Evolutionary conservation across 2,329 filamentous ascomycete species (phyloP).

Genomic region (Fusarium graminum): DNA sequence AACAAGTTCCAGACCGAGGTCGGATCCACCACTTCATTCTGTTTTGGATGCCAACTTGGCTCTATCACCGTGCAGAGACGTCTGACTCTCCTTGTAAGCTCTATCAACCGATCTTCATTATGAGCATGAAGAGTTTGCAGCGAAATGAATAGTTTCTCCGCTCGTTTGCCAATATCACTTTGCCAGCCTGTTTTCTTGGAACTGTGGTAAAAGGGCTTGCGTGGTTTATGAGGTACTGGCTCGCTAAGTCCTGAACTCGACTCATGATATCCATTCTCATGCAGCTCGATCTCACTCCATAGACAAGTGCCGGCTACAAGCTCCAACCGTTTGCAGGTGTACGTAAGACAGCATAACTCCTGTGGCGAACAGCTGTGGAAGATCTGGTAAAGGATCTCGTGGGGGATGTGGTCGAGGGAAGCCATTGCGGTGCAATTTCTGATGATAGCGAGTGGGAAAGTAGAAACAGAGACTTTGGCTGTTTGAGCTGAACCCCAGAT

Average conservation of each 20-base stretch:
- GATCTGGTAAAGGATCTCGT: slow-evolving; percentile 14
- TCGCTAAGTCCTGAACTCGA: slow-evolving; percentile 22
- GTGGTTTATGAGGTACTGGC: slow-evolving; percentile 5
- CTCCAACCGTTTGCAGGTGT: slow-evolving; percentile 13
- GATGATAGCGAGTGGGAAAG: accelerated
- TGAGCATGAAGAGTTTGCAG: neutral
- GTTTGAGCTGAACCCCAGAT: neutral
- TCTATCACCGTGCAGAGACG: slow-evolving; percentile 29
- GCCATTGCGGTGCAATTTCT: neutral
- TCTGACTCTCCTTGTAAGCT: slow-evolving; percentile 14
- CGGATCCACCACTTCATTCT: accelerated
- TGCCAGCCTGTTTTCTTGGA: neutral
- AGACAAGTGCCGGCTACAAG: neutral
- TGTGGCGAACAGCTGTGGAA: slow-evolving; percentile 1
- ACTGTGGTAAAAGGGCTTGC: slow-evolving; percentile 2
- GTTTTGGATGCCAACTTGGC: neutral
- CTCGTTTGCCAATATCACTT: slow-evolving; percentile 6
- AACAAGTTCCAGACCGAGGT: slow-evolving; percentile 19
- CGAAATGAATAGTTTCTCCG: neutral
- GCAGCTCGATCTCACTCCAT: slow-evolving; percentile 36
- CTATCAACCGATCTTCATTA: neutral
- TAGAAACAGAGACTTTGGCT: accelerated
- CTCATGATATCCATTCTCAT: slow-evolving; percentile 28
- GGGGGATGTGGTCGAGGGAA: neutral
- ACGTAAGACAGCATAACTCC: slow-evolving; percentile 10